These are phyloP conservation scores for Cytospora schulzeri DNA, from an alignment of 2,329 filamentous ascomycete species.

Conservation along the genomic window DNA sequence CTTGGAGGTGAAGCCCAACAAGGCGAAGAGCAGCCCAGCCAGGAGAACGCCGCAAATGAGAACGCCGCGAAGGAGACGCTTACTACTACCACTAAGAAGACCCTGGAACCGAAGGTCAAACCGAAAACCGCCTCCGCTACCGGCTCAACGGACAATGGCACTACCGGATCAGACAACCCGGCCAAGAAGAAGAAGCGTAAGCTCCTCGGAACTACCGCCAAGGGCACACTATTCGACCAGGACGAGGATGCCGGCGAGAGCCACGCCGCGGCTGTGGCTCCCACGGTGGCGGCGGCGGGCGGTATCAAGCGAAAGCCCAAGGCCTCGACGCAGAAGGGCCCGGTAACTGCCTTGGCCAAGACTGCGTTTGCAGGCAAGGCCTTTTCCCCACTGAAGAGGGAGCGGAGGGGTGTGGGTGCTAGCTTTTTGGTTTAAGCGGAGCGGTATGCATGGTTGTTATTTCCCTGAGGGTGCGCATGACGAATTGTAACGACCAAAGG, in stretches of 20 bases:
- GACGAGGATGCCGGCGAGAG: constrained; percentile 64
- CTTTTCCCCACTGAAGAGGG: constrained; percentile 75
- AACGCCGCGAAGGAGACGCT: constrained; percentile 36
- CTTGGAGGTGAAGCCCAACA: constrained; percentile 47
- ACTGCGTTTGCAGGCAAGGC: constrained; percentile 54
- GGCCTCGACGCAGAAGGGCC: constrained; percentile 21
- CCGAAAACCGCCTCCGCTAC: constrained; percentile 6
- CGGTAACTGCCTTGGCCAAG: constrained; percentile 35
- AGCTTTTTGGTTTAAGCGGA: constrained; percentile 57
- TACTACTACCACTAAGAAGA: constrained; percentile 37
- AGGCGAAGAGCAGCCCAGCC: constrained; percentile 32
- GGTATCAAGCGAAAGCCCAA: constrained; percentile 32
- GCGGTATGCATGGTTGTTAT: not conserved
- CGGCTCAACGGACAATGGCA: constrained; percentile 11
- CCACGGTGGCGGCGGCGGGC: constrained; percentile 17
- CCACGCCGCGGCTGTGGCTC: constrained; percentile 30
- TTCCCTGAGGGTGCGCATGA: too few relatives aligned
- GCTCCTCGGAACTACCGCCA: constrained; percentile 62
- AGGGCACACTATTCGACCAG: constrained; percentile 68
- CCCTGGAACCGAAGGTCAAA: constrained; percentile 35
- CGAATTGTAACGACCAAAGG: constrained; percentile 1
- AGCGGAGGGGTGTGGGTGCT: constrained; percentile 63
- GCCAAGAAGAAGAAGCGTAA: constrained; percentile 73
- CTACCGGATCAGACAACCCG: constrained; percentile 30
- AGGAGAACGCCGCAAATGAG: constrained; percentile 39